Conservation (phyloP, 2,329 filamentous ascomycete genomes). For the Akanthomyces lecanii region DNA sequence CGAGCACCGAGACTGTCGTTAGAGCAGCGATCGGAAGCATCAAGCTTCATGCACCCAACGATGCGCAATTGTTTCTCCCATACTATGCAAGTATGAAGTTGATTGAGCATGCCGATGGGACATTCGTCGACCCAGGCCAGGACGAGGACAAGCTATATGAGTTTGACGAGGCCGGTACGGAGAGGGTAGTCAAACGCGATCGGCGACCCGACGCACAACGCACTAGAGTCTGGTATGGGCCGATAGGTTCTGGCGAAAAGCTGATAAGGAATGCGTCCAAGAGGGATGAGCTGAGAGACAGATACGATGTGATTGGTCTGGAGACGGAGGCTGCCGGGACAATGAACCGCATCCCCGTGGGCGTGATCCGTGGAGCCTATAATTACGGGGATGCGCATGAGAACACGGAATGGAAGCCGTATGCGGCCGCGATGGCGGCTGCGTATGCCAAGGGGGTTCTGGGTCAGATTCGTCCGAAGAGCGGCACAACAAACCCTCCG, state of each 20-base stretch:
- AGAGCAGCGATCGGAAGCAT: slow-evolving; percentile 33
- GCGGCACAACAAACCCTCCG: too few species aligned
- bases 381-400: slow-evolving; percentile 31
- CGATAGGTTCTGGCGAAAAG: slow-evolving; percentile 29
- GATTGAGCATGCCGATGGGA: slow-evolving; percentile 22
- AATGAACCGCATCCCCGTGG: slow-evolving; percentile 25
- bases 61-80: slow-evolving; percentile 21
- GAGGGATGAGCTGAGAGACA: slow-evolving; percentile 25
- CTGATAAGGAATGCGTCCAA: slow-evolving; percentile 25
- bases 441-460: slow-evolving; percentile 27
- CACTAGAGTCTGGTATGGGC: slow-evolving; percentile 32
- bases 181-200: not conserved
- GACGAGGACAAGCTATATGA: slow-evolving; percentile 26
- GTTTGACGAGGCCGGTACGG: slow-evolving; percentile 1
- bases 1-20: slow-evolving; percentile 28
- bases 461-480: not conserved
- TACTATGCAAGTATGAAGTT: slow-evolving; percentile 26
- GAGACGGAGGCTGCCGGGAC: slow-evolving; percentile 27
- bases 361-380: slow-evolving; percentile 29
- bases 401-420: slow-evolving; percentile 30
- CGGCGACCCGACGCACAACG: slow-evolving; percentile 16
- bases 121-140: slow-evolving; percentile 31
- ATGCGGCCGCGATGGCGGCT: slow-evolving; percentile 31
- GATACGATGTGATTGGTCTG: slow-evolving; percentile 26
- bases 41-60: slow-evolving; percentile 24